Base-by-base conservation (phyloP, 2,329 filamentous ascomycete genomes). In the Plectosphaerella plurivora region DNA sequence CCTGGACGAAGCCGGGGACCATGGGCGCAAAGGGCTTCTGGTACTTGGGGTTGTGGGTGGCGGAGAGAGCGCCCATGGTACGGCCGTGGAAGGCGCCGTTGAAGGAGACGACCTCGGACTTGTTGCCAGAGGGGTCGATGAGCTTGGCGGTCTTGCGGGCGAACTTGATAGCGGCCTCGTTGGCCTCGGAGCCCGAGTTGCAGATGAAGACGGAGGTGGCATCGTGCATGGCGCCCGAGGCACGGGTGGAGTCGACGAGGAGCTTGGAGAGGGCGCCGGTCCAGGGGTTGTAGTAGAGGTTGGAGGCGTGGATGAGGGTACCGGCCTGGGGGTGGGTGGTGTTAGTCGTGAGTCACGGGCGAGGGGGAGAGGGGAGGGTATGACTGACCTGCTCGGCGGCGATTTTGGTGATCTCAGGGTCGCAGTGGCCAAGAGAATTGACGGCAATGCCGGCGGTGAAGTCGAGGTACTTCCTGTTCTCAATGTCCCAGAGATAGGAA, bases 81-180 rank as follows among this genome's bases (percentile, higher is more conserved):
- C 94, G 87, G 61, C 94, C 94, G 71, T 99, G 94, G 79, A 99
- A 99, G 39, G 90, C 92, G 62, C 88, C 87, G 62, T 89, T 75
- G 77, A 97, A 99, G 15, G 91, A 96, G 49, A 97, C 89, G 47
- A 99, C 73, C 64, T 97, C 91, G 61, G 83, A 71, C 74, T 97
- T 96, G 18, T 70, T 72, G 47, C 88, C 87, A 0, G 83, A 83
- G 1, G 88, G 83, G 57, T 91, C 87, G 25, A 86, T 63, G 10
- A 83, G 75, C 69, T 93, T 93, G 61, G 91, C 92, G 20, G 88
- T 86, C 73, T 99, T 99, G 61, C 94, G 84, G 18, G 93, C 89
- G 64, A 99, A 97, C 71, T 99, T 99, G 69, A 99, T 88, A 36
- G 93, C 94, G 1, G 93, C 94, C 74, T 99, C 94, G 70, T 99